Conservation (phyloP, 169 alveolate genomes). For the Plasmodium inui region DNA sequence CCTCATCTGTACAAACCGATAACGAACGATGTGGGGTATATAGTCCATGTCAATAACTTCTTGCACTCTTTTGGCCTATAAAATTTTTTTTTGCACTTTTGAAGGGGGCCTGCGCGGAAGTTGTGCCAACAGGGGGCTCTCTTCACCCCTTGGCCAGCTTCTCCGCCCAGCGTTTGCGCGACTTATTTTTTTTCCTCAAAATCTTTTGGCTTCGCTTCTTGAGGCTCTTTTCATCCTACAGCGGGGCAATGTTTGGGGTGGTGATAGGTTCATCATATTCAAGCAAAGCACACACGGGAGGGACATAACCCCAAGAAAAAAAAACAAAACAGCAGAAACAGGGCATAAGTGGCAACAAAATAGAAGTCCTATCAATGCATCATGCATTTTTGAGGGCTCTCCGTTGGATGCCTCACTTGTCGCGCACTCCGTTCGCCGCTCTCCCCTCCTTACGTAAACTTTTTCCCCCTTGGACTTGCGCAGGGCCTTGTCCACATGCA, state of each 20-base stretch:
- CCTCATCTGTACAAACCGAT: constrained; percentile 68
- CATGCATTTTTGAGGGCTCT: neutral
- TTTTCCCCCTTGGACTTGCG: constrained; percentile 52
- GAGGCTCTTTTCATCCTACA: constrained; percentile 66
- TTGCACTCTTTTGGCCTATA: constrained; percentile 62
- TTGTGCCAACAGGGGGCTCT: neutral
- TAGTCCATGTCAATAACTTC: constrained; percentile 23
- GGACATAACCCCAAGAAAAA: neutral
- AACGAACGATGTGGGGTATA: constrained; percentile 55
- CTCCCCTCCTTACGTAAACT: constrained; percentile 43
- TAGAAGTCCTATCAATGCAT: neutral
- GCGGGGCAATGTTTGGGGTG: neutral
- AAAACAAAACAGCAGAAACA: neutral
- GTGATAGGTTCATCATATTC: neutral
- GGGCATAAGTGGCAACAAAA: neutral
- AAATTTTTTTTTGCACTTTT: neutral
- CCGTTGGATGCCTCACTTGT: neutral
- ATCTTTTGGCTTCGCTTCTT: constrained; percentile 37
- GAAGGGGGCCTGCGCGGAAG: neutral
- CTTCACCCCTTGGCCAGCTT: neutral
- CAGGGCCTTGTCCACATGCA: constrained; percentile 36
- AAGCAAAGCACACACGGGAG: neutral
- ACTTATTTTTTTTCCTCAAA: constrained; percentile 28
- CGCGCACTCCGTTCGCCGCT: neutral
- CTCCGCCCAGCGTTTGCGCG: constrained; percentile 25